Percentiles rank a stretch among this genome's conserved stretches.
Conservation (phyloP, 108 stramenopile species). For the Cyclotella kingstonii region DNA sequence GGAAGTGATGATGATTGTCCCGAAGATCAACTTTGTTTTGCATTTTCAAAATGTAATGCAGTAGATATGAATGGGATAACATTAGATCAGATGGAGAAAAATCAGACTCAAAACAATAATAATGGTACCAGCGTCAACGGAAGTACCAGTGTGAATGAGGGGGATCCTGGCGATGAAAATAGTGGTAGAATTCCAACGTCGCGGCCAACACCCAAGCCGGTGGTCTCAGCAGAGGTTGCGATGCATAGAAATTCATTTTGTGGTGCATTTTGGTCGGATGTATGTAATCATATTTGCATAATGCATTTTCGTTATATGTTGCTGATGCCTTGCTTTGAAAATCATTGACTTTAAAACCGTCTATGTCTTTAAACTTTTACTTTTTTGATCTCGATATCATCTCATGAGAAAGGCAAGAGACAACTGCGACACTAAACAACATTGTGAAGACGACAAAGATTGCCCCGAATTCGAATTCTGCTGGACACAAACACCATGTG, state of each 20-base stretch:
- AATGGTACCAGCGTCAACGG: background rate
- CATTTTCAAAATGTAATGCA: slow-evolving; percentile 40
- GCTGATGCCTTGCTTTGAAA: too few relatives aligned
- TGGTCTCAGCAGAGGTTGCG: slow-evolving; percentile 30
- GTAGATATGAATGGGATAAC: slow-evolving; percentile 38
- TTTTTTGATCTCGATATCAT: background rate
- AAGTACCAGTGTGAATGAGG: too few relatives aligned
- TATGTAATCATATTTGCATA: background rate
- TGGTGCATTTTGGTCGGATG: slow-evolving; percentile 28
- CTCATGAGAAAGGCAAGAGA: slow-evolving; percentile 41
- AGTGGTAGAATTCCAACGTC: slow-evolving; percentile 4
- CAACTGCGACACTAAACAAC: slow-evolving; percentile 43
- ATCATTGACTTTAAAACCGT: background rate
- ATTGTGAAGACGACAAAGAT: slow-evolving; percentile 43
- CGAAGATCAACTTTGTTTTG: slow-evolving; percentile 36
- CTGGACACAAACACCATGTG: slow-evolving; percentile 47
- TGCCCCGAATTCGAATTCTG: slow-evolving; percentile 39
- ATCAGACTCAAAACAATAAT: slow-evolving; percentile 2
- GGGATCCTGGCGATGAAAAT: background rate
- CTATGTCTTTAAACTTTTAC: background rate
- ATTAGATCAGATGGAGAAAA: slow-evolving; percentile 22
- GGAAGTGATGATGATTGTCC: slow-evolving; percentile 49
- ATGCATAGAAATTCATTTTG: slow-evolving; percentile 46
- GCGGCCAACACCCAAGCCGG: slow-evolving; percentile 31
- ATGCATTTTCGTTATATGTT: too few relatives aligned